Percentiles rank a stretch among this genome's conserved stretches.
These are phyloP conservation scores for Hypoxylon sp. DNA, from an alignment of 2,329 filamentous ascomycete genomes.

Conservation along the genomic window DNA sequence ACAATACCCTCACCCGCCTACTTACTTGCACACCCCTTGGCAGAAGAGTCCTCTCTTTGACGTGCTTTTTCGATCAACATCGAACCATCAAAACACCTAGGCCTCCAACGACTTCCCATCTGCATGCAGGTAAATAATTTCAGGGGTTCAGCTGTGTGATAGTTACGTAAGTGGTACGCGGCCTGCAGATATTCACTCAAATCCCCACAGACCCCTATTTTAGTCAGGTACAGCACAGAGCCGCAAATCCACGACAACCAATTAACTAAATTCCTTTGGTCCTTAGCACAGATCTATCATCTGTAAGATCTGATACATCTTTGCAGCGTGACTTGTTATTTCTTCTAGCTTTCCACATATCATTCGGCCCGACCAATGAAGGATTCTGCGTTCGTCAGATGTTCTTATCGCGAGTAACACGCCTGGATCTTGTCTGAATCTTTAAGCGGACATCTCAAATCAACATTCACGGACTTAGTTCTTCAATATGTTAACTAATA, in stretches of 20 bases:
- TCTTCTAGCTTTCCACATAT: not conserved
- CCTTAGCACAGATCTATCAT: slow-evolving; percentile 10
- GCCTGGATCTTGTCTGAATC: not conserved
- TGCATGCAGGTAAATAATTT: slow-evolving; percentile 21
- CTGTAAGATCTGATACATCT: slow-evolving; percentile 8
- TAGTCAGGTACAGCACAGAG: slow-evolving; percentile 27
- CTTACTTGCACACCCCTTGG: no score
- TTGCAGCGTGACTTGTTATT: slow-evolving; percentile 6
- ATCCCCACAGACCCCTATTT: slow-evolving; percentile 20
- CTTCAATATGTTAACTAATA: not conserved
- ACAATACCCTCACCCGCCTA: no score
- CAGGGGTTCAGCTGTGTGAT: slow-evolving; percentile 24
- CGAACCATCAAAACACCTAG: not conserved
- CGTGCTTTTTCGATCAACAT: not conserved
- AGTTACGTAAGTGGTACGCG: slow-evolving; percentile 35
- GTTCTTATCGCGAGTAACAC: not conserved
- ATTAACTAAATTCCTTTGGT: not conserved
- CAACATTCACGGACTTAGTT: not conserved
- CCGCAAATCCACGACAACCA: slow-evolving; percentile 23
- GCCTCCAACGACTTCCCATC: not conserved
- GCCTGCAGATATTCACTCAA: slow-evolving; percentile 18
- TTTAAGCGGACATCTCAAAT: not conserved
- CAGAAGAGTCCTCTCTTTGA: not conserved
- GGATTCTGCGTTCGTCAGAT: not conserved
- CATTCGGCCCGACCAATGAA: slow-evolving; percentile 9